Evolutionary conservation across 1,139 yeast species (phyloP).

Genomic region (Torulaspora globosa): DNA sequence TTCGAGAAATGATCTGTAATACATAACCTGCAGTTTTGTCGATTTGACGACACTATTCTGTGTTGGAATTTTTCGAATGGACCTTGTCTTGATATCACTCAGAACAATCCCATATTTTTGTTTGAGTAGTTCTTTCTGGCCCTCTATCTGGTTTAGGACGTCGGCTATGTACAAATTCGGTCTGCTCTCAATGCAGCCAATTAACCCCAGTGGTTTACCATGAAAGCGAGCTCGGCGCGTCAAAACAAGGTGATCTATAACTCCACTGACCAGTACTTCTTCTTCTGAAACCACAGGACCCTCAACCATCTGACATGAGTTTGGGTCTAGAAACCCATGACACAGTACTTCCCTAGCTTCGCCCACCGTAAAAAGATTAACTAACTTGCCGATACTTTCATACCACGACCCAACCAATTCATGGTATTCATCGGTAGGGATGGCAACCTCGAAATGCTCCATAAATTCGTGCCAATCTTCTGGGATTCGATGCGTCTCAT

Average conservation of each 20-base stretch:
- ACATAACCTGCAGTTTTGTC: constrained; percentile 54
- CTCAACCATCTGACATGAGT: constrained; percentile 32
- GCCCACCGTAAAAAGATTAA: constrained; percentile 43
- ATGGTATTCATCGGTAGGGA: constrained; percentile 24
- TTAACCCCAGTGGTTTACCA: constrained; percentile 5
- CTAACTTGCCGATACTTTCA: constrained; percentile 38
- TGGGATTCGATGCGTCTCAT: constrained; percentile 39
- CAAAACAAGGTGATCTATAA: constrained; percentile 50
- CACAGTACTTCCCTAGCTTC: constrained; percentile 59
- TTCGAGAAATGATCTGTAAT: constrained; percentile 48
- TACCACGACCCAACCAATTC: constrained; percentile 40
- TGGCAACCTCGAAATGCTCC: constrained; percentile 25
- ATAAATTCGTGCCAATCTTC: constrained; percentile 31
- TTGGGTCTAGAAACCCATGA: constrained; percentile 48
- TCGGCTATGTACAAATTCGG: constrained; percentile 17
- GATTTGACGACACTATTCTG: constrained; percentile 47
- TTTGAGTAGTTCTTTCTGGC: constrained; percentile 4
- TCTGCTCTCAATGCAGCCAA: constrained; percentile 23
- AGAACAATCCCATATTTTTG: constrained; percentile 35
- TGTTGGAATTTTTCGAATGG: constrained; percentile 41
- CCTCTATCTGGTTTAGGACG: constrained; percentile 8
- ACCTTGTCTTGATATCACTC: constrained; percentile 60
- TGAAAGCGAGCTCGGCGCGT: constrained; percentile 27
- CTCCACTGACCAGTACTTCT: constrained; percentile 53
- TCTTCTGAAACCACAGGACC: constrained; percentile 19